phyloP scores from a whole-genome alignment of 2,329 filamentous ascomycete species.

The Microsporum canis region DNA sequence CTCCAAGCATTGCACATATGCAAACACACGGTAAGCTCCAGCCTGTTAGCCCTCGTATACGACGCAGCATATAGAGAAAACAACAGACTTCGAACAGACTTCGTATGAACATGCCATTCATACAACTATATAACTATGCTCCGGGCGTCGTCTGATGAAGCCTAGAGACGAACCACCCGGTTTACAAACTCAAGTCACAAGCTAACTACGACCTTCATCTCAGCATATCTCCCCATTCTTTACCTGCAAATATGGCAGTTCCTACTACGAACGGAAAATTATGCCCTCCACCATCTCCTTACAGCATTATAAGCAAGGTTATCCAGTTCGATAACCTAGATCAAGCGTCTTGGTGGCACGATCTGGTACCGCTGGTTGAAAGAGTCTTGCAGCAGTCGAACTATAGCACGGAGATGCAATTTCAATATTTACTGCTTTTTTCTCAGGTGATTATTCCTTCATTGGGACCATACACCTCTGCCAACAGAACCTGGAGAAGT shows the following conservation, averaged over 20 bases:
- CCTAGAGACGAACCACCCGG: background rate
- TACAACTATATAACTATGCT: background rate
- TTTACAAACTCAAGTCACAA: background rate
- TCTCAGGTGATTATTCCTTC: constrained; percentile 14
- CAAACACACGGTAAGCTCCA: background rate
- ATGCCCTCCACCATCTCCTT: background rate
- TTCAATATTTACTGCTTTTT: constrained; percentile 12
- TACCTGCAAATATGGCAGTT: background rate
- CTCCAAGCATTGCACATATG: background rate
- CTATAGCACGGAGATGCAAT: constrained; percentile 15
- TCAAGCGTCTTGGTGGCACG: constrained; percentile 17
- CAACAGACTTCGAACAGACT: background rate
- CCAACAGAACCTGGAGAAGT: background rate
- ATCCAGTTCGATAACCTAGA: constrained; percentile 7
- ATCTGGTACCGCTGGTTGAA: constrained; percentile 13
- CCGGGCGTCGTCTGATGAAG: background rate
- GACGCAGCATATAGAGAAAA: background rate
- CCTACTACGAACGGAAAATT: background rate
- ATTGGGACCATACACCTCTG: constrained; percentile 13
- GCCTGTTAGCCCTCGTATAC: background rate
- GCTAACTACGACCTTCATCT: background rate
- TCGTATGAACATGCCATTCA: background rate
- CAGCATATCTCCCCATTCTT: background rate
- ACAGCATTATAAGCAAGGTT: background rate
- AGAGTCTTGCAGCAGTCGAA: constrained; percentile 10